A percentile compares a stretch with the other conserved stretches of the same genome.
Evolutionary conservation across 805 yeast species (phyloP).

Genomic region (Zygosaccharomyces rouxii): DNA sequence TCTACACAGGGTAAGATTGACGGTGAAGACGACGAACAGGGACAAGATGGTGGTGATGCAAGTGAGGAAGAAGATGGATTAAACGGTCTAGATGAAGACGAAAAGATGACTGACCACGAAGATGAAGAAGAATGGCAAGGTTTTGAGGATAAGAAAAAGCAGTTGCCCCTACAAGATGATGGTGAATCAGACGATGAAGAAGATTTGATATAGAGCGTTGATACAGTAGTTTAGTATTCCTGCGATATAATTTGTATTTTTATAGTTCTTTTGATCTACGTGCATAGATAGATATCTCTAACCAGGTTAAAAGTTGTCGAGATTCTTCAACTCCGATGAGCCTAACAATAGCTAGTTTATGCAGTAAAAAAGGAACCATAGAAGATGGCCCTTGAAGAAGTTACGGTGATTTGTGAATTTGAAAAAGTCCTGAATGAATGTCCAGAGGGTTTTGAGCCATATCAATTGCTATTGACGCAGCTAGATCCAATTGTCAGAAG

Average conservation of each 20-base stretch:
- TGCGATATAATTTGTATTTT: conserved; percentile 2
- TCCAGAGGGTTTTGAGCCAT: background rate
- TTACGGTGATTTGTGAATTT: background rate
- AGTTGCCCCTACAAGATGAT: conserved; percentile 23
- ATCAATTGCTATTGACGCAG: background rate
- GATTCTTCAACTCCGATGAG: background rate
- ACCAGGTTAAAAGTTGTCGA: background rate
- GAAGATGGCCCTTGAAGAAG: background rate
- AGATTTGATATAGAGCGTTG: conserved; percentile 15
- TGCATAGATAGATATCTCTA: no score
- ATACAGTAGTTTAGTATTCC: conserved; percentile 1
- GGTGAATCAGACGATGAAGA: conserved; percentile 31
- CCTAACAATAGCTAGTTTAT: background rate
- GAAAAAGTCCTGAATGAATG: background rate
- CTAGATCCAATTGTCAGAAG: conserved; percentile 24
- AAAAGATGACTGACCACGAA: conserved; percentile 23
- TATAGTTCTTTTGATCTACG: background rate
- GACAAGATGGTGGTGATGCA: conserved; percentile 24
- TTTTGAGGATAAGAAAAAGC: conserved; percentile 27
- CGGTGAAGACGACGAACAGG: conserved; percentile 31
- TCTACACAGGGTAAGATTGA: conserved; percentile 29
- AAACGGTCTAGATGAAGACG: conserved; percentile 22
- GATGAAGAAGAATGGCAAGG: conserved; percentile 40
- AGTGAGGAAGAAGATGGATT: conserved; percentile 15
- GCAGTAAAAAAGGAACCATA: background rate